Base-by-base conservation (phyloP, 1,139 yeast species). In the Diutina catenulata region DNA sequence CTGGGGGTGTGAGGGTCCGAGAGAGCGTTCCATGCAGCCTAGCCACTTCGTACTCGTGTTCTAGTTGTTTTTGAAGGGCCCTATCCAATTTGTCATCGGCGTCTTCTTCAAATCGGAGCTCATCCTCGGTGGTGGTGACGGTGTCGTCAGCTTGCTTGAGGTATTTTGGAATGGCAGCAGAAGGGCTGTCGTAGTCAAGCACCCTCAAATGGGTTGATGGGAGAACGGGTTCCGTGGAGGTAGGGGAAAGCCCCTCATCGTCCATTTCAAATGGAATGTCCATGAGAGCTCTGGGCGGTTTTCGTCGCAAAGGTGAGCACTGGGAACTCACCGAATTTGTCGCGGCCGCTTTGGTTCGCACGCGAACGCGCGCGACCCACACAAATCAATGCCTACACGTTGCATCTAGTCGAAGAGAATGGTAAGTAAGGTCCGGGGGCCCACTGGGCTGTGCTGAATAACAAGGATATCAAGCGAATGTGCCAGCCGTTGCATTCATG, bases 1-100 rank as follows among this genome's bases (percentile, higher is more conserved):
- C 95, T 1, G 98, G 98, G n/a, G 93, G 93, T 1, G 27, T 23
- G 28, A 33, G 28, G 8, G 28, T 23, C 22, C 4, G 14, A 3
- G 9, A 10, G 11, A 15, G 3, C 8, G 28, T 6, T 3, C 22
- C 20, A 7, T 2, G 28, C 11, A 10, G 28, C 21, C 24, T 26
- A 14, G 9, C 28, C 11, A 11, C 22, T 8, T 21, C 14, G 18
- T 10, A 23, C 28, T 23, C 28, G 14, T 24, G 59, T 39, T 53
- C 48, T n/a, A 24, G 28, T 21, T 16, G 15, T 5, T 23, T 20
- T 2, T 11, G 62, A 16, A 52, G 46, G 14, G 47, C 50, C 10
- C 49, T 41, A 40, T 63, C 70, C 36, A 62, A 55, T 39, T 64
- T 63, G 41, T 67, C 73, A 44, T 67, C 72, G 18, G 55, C 27